Base-by-base conservation (phyloP, 805 yeast genomes). In the Zygoascus bituminiphila region DNA sequence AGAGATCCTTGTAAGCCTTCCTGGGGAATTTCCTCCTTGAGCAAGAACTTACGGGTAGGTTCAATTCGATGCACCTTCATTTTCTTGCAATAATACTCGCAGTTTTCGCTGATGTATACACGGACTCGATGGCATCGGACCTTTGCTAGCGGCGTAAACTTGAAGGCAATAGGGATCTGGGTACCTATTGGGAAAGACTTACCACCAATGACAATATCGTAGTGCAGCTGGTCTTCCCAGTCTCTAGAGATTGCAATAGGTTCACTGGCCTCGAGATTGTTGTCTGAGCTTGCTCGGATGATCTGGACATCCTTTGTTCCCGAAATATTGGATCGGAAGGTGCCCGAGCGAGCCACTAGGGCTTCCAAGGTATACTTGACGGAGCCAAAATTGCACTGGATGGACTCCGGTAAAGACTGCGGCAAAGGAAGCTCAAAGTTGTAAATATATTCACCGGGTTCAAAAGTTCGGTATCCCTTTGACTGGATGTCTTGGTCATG, bases 201-300 rank as follows among this genome's bases (percentile, higher is more conserved):
- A 23, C 96, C 86, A 1, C 95, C 94, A 47, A 93, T 82, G 17
- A 88, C 80, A 40, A 93, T 88, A 60, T 93, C 97, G 62, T 93
- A 93, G 56, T 82, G 81, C 26, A 93, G 66, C 62, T 85, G 87
- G 62, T 86, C 88, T 63, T 91, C 98, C 98, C 98, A 93, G 55
- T 86, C 91, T 51, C 95, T 74, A 23, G 83, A 75, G 33, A 93
- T 88, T 4, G 88, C 85, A 47, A 93, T 91, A 0, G 98, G 98
- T 62, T 93, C 98, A 53, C 84, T 81, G 60, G 85, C 91, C 62
- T 93, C 98, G 21, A 83, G 75, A 37, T 88, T 84, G 35, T 77
- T 77, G 49, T 84, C 88, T 1, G 86, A 73, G 9, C 89, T 89
- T 0, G 88, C 74, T 53, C 98, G 71, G 3, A 93, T 77, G 15